Base-by-base conservation (phyloP, 495 filamentous ascomycete genomes). In the Xylaria intraflava region DNA sequence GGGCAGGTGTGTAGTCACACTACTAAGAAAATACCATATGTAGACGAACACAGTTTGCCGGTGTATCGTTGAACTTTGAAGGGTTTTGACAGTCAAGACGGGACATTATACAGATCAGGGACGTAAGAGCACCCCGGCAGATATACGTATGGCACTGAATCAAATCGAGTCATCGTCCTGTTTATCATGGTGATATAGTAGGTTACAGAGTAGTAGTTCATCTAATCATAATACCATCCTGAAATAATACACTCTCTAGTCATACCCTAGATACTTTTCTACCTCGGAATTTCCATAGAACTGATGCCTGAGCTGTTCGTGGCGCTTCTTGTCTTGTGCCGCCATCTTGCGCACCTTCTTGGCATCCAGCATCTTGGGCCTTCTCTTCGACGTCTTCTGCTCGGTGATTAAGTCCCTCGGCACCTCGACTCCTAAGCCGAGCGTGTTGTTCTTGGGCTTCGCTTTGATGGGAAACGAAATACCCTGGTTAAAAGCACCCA, bases 391-490 rank as follows among this genome's bases (percentile, higher is more conserved):
- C 31, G 8, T 33, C 58, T 73, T 71, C 56, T 75, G 77, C 47
- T 65, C 60, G 4, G 63, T 64, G 1, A 68, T 62, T 29, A 69
- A 51, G 23, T 70, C 70, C 48, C 66, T 69, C 22, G 72, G 70
- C 30, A 72, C 55, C n/a, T 68, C 56, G 3, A 74, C 65, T 1
- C 90, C 89, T 40, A 96, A 66, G 0, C 90, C 91, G 17, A 85
- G 70, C 11, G 79, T 88, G 66, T 90, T 83, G 53, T 81, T 78
- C 69, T 95, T 95, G 33, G 77, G 69, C 51, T 78, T 82, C 6
- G 78, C 70, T 59, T 90, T 92, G 54, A 96, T 67, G 0, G 91
- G 92, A 56, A 79, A 83, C 44, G 81, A 72, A 26, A 88, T 85
- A 2, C 91, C 92, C 62, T 91, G 81, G 1, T 86, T 84, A 0